Evolutionary conservation across 352 stramenopile species (phyloP), one percentile per base, ranked within the genome.

Genomic region (Halophytophthora polymorphica): DNA sequence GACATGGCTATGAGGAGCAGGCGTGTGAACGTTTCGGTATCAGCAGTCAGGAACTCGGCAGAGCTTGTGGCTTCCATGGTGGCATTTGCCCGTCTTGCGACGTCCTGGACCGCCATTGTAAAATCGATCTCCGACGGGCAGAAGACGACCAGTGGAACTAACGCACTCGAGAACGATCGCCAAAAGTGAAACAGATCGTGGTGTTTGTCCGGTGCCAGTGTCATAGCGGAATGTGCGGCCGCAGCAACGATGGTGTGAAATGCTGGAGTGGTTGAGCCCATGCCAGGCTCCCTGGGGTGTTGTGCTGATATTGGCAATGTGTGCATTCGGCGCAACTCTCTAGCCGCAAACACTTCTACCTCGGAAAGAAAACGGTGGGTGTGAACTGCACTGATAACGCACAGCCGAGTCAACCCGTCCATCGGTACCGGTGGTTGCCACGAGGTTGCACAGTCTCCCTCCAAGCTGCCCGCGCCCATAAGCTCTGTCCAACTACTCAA

Each of bases 111-210:
- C 6, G 60, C 58, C 19, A 59, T 46, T 6, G 69, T 13, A 44
- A 81, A 82, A 49, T 84, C 61, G 17, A 61, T 65, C 0, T 51
- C 71, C n/a, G 50, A 33, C 0, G 48, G 39, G 11, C 58, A 70
- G 6, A 43, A 47, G 2, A 85, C 51, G 1, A 84, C 25, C 10
- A 81, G 28, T 1, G 77, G 75, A 2, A 43, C 38, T n/a, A 42
- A 52, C 0, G 61, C 13, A 15, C 37, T 78, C 13, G 74, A 82
- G 39, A 77, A 82, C 2, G 46, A 50, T 33, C 48, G 61, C 67
- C 69, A 82, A 19, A 80, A 56, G 38, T 53, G 57, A 43, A 56
- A 60, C 18, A 67, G 11, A 33, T 59, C 59, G 21, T 34, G 15
- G 35, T 63, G 38, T 2, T 23, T 29, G 28, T 60, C 38, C 2